Conservation (phyloP, 2,329 filamentous ascomycete genomes). For the Stagonosporopsis rhizophila region DNA sequence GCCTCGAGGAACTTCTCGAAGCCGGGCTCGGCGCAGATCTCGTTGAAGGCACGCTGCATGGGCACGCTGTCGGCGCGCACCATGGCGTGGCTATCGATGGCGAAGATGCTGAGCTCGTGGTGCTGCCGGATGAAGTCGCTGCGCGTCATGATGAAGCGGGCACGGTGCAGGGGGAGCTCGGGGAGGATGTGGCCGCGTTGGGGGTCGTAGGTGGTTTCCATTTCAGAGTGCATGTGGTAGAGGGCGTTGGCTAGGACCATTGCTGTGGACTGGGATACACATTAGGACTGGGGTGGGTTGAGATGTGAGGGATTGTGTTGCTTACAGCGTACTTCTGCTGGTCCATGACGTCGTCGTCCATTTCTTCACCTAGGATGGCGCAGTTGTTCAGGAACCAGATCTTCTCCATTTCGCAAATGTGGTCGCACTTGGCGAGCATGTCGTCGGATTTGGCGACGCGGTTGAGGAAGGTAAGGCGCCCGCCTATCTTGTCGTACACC, state of each 20-base stretch:
- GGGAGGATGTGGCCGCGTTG: slow-evolving; percentile 77
- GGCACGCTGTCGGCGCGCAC: slow-evolving; percentile 94
- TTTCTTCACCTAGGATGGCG: slow-evolving; percentile 76
- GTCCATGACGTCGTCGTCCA: slow-evolving; percentile 98
- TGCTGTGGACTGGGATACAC: slow-evolving; percentile 72
- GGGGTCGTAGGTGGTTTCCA: slow-evolving; percentile 67
- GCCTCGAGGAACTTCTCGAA: slow-evolving; percentile 84
- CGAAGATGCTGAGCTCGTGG: slow-evolving; percentile 94
- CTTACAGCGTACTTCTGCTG: slow-evolving; percentile 93
- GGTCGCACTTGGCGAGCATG: slow-evolving; percentile 79
- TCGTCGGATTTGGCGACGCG: slow-evolving; percentile 85
- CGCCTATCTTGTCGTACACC: slow-evolving; percentile 87
- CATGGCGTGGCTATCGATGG: slow-evolving; percentile 84
- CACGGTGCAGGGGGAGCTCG: slow-evolving; percentile 61
- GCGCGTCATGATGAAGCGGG: slow-evolving; percentile 84
- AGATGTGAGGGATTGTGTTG: too few species aligned
- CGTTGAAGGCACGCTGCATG: slow-evolving; percentile 90
- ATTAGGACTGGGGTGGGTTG: slow-evolving; percentile 1
- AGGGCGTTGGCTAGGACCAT: slow-evolving; percentile 93
- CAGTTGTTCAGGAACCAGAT: slow-evolving; percentile 81
- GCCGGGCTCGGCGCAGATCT: slow-evolving; percentile 77
- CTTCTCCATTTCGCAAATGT: slow-evolving; percentile 74
- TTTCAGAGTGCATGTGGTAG: slow-evolving; percentile 79
- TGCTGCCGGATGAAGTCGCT: slow-evolving; percentile 93
- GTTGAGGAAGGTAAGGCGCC: slow-evolving; percentile 85